Conservation (phyloP, 306 rosid species). For the Argentina anserina region DNA sequence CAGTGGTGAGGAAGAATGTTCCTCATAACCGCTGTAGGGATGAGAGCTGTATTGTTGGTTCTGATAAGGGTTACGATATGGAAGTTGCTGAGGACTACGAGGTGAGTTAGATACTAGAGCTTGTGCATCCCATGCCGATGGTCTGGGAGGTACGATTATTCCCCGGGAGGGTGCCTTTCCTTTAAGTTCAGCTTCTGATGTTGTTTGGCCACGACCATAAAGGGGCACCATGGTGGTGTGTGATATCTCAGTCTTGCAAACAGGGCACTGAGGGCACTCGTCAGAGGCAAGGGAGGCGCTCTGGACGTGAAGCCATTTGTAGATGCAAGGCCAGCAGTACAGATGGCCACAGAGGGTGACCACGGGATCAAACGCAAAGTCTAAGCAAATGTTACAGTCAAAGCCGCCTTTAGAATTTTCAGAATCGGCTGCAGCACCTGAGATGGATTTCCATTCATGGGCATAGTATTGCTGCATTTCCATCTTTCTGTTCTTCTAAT, state of each 20-base stretch:
- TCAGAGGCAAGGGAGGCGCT: slow-evolving; percentile 65
- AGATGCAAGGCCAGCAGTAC: slow-evolving; percentile 97
- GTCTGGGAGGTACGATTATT: slow-evolving; percentile 67
- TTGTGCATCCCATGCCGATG: slow-evolving; percentile 56
- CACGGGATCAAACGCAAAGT: slow-evolving; percentile 71
- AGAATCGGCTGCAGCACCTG: slow-evolving; percentile 36
- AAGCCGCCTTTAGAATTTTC: slow-evolving; percentile 51
- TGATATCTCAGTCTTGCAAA: slow-evolving; percentile 81
- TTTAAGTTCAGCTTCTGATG: slow-evolving; percentile 28
- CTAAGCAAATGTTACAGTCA: slow-evolving; percentile 93
- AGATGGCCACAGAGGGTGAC: slow-evolving; percentile 96
- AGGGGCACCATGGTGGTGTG: slow-evolving; percentile 79
- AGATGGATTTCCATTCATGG: slow-evolving; percentile 48
- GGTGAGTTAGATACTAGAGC: slow-evolving; percentile 32
- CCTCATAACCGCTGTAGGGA: slow-evolving; percentile 31
- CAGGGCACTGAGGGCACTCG: slow-evolving; percentile 89
- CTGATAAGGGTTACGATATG: slow-evolving; percentile 73
- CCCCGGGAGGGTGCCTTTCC: slow-evolving; percentile 33
- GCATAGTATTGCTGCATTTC: slow-evolving; percentile 50
- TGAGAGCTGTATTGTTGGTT: slow-evolving; percentile 41
- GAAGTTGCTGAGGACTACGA: slow-evolving; percentile 53
- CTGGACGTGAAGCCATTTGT: slow-evolving; percentile 81
- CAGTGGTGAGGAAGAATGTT: slow-evolving; percentile 44
- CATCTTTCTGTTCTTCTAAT: slow-evolving; percentile 39
- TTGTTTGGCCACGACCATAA: slow-evolving; percentile 62